Evolutionary conservation across 2,329 filamentous ascomycete genomes (phyloP), one percentile per base, ranked within the genome.

Genomic region (Ilyonectria sp.): DNA sequence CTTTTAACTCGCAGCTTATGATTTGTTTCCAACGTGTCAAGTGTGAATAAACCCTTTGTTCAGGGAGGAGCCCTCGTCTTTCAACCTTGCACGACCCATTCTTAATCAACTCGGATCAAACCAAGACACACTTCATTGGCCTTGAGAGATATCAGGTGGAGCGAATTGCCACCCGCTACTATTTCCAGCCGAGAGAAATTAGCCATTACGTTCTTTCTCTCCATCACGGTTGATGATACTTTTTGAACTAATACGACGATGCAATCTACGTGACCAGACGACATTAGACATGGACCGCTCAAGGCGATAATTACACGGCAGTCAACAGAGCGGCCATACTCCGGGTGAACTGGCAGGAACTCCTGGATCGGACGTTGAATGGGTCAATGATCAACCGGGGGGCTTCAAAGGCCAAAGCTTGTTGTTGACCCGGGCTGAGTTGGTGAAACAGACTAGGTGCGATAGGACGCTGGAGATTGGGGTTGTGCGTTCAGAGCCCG

Each of bases 371-470:
- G 49, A 8, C n/a, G 26, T n/a, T 17, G 26, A 10, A 33, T 9
- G n/a, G 49, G 49, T 31, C 49, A 19, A 15, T 21, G 4, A 9
- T 9, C 17, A 19, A 53, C 50, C n/a, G n/a, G 31, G 29, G 26
- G 29, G 29, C 9, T 37, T 53, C 19, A 15, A 35, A 21, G 55
- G 47, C 37, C 31, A 54, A 54, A 55, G 33, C 56, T 49, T 60
- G 55, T 49, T 9, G 40, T 33, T 17, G 31, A 43, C 26, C 35
- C 29, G 40, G 49, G n/a, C 43, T n/a, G 37, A 40, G 62, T 23
- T 64, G 37, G 56, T 65, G 63, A 65, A 65, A 65, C 63, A 29
- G 52, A 50, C 50, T 60, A 58, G 17, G 44, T 17, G 49, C 17
- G 40, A 57, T 33, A 44, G 35, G 44, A 53, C 23, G 35, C n/a